Evolutionary conservation across 2,329 filamentous ascomycete genomes (phyloP).

Genomic region (Hypoxylon sp.): DNA sequence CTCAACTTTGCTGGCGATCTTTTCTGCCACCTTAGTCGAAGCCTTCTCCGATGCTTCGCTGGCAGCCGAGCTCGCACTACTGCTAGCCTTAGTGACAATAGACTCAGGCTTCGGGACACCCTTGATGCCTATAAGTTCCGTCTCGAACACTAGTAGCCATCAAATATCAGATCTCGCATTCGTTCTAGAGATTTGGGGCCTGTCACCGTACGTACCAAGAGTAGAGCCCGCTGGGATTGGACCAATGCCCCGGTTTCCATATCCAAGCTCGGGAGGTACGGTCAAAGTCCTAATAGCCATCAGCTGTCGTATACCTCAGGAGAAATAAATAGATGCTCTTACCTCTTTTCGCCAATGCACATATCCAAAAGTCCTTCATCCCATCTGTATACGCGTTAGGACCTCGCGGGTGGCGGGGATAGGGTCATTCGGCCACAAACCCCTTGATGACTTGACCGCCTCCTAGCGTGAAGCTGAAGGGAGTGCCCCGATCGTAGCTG

Average conservation of each 20-base stretch:
- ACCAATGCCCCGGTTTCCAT: slow-evolving; percentile 81
- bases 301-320: slow-evolving; percentile 1
- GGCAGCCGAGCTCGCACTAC: slow-evolving; percentile 50
- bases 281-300: slow-evolving; percentile 75
- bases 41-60: slow-evolving; percentile 51
- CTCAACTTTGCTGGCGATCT: slow-evolving; percentile 60
- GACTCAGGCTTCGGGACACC: slow-evolving; percentile 73
- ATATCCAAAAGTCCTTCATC: slow-evolving; percentile 91
- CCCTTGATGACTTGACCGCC: slow-evolving; percentile 89
- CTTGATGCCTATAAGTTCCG: slow-evolving; percentile 86
- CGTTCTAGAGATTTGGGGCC: not conserved
- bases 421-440: slow-evolving; percentile 62
- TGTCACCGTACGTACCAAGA: slow-evolving; percentile 68
- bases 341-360: slow-evolving; percentile 94
- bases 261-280: slow-evolving; percentile 88
- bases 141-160: slow-evolving; percentile 81
- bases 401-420: slow-evolving; percentile 2
- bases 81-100: slow-evolving; percentile 59
- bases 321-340: slow-evolving; percentile 46
- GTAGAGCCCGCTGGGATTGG: slow-evolving; percentile 88
- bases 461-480: slow-evolving; percentile 86
- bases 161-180: slow-evolving; percentile 20
- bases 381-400: slow-evolving; percentile 71
- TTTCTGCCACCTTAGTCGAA: slow-evolving; percentile 56
- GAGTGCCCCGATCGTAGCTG: slow-evolving; percentile 81